Base-by-base conservation (phyloP, 495 filamentous ascomycete genomes). In the Coniosporium apollinis region DNA sequence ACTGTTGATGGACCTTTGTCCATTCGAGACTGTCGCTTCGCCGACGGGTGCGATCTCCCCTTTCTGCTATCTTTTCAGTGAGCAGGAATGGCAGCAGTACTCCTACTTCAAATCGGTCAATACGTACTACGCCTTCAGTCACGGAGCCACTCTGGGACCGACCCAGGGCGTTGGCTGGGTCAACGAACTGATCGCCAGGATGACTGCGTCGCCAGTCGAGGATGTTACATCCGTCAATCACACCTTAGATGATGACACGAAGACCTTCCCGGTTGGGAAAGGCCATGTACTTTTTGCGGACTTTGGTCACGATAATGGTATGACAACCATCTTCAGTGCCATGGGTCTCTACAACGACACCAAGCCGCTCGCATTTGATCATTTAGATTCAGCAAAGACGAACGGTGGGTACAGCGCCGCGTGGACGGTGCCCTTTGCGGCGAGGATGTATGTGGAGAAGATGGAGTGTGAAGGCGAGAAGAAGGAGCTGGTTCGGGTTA, bases 251-350 rank as follows among this genome's bases (percentile, higher is more conserved):
- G 53, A 45, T 2, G 56, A 66, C 25, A 48, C 55, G 2, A 41
- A 39, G 8, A 81, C 76, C 0, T 93, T 91, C 47, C 82, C 84
- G 0, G 50, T 89, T 6, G 62, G 70, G 28, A 53, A 58, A 13
- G 56, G 39, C 4, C n/a, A n/a, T n/a, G n/a, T n/a, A n/a, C 52
- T 89, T 3, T 93, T 83, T 41, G 82, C 80, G 0, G 84, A 93
- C 55, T 91, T 93, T 49, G 76, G 73, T 15, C 84, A 93, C 47
- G 84, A 93, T 55, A 91, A 89, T 49, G 72, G 78, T 39, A 77
- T 91, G 70, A 70, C 71, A 10, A 61, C 63, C 13, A 70, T 84
- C 20, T 75, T 79, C 53, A 67, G 67, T 13, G 80, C 82, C 1
- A 47, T 93, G 39, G 77, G 82, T 0, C 43, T 91, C 35, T 89